phyloP scores from a whole-genome alignment of 805 yeast genomes.

The Monosporozyma servazzii region DNA sequence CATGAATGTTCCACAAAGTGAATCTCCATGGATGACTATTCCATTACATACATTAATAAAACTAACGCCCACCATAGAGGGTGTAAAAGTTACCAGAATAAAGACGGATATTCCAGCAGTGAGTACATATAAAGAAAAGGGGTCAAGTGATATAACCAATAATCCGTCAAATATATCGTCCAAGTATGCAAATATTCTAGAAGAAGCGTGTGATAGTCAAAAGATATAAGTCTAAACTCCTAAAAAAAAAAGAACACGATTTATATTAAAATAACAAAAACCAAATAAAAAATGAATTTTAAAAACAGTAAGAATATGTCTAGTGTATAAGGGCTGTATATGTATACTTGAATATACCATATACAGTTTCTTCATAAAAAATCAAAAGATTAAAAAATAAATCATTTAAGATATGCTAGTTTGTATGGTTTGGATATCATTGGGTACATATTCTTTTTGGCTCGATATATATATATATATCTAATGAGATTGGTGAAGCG shows the following conservation, averaged over 20 bases:
- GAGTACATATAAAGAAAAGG: slow-evolving; percentile 88
- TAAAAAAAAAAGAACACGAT: too few species aligned
- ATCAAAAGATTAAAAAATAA: too few species aligned
- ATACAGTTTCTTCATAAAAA: neutral
- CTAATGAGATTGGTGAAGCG: too few species aligned
- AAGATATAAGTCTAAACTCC: neutral
- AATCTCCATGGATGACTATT: slow-evolving; percentile 97
- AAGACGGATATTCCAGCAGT: slow-evolving; percentile 97
- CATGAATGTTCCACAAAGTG: slow-evolving; percentile 96
- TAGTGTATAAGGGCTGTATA: neutral
- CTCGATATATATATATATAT: too few species aligned
- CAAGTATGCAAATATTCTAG: neutral
- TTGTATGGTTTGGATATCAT: too few species aligned
- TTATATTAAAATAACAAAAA: neutral
- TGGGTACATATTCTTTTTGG: too few species aligned
- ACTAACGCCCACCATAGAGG: slow-evolving; percentile 85
- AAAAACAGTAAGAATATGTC: neutral
- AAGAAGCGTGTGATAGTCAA: neutral
- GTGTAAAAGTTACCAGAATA: slow-evolving; percentile 76
- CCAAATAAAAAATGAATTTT: neutral
- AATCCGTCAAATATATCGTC: neutral
- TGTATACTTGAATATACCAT: neutral
- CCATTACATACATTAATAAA: slow-evolving; percentile 91
- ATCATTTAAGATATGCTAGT: too few species aligned
- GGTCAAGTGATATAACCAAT: slow-evolving; percentile 38